Percentiles rank a stretch among this genome's conserved stretches.
phyloP scores from a whole-genome alignment of 805 yeast genomes.

The Yamadazyma philogaea region DNA sequence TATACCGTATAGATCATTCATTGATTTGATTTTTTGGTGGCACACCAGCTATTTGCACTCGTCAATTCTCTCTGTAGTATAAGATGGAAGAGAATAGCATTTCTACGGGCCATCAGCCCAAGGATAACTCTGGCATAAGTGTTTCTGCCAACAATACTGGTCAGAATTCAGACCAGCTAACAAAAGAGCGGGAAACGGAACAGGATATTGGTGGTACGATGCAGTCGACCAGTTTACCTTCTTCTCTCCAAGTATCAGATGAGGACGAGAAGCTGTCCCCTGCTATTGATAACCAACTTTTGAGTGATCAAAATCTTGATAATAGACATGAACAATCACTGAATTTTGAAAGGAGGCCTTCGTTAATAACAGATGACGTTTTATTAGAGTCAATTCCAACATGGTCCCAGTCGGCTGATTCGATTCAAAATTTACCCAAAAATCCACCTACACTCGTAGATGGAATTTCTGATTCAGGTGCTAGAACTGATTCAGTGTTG shows the following conservation, averaged over 20 bases:
- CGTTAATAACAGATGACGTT: constrained; percentile 4
- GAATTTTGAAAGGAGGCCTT: constrained; percentile 4
- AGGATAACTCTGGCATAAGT: not conserved
- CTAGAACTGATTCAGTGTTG: constrained; percentile 9
- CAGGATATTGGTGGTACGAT: too few relatives aligned
- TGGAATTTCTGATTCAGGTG: constrained; percentile 9
- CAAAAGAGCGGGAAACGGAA: not conserved
- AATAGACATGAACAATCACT: not conserved
- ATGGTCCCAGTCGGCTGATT: not conserved
- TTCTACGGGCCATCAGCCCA: not conserved
- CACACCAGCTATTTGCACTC: not conserved
- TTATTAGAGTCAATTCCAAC: not conserved
- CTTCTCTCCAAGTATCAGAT: too few relatives aligned
- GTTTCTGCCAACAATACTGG: not conserved
- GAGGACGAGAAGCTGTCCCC: too few relatives aligned
- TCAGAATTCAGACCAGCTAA: not conserved
- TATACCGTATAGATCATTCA: not conserved
- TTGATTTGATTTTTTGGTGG: not conserved
- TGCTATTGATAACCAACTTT: too few relatives aligned
- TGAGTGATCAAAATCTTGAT: too few relatives aligned
- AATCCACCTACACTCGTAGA: constrained; percentile 13
- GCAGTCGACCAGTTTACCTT: too few relatives aligned
- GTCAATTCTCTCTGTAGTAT: not conserved
- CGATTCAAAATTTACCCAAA: not conserved
- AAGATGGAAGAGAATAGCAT: not conserved